phyloP scores from a whole-genome alignment of 352 stramenopile genomes.

The Phytopythium litorale region DNA sequence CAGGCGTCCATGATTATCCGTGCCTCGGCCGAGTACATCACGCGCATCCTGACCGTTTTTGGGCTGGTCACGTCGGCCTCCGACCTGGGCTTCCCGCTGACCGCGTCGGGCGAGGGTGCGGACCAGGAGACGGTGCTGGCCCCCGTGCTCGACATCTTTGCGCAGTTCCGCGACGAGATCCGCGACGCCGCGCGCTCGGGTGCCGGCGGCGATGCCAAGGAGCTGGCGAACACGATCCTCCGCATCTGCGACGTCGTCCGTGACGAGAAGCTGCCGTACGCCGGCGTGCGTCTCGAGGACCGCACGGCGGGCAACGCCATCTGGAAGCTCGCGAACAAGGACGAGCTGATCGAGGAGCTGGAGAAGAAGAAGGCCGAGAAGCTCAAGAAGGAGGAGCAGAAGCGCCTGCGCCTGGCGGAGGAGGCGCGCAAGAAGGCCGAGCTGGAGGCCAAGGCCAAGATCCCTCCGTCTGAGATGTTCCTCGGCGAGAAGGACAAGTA shows the following conservation, averaged over 20 bases:
- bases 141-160: conserved; percentile 89
- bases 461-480: conserved; percentile 93
- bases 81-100: conserved; percentile 82
- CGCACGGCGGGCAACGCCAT: conserved; percentile 53
- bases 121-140: conserved; percentile 81
- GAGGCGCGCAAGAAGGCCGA: conserved; percentile 77
- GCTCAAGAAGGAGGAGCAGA: conserved; percentile 75
- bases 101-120: conserved; percentile 23
- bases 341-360: conserved; percentile 76
- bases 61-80: conserved; percentile 64
- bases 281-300: conserved; percentile 89
- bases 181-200: conserved; percentile 62
- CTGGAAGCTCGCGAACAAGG: conserved; percentile 92
- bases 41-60: conserved; percentile 81
- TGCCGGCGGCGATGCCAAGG: conserved; percentile 38
- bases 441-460: conserved; percentile 85
- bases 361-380: conserved; percentile 79
- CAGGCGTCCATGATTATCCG: conserved; percentile 81
- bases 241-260: conserved; percentile 84
- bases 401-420: conserved; percentile 63
- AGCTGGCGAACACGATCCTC: conserved; percentile 67
- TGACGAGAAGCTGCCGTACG: conserved; percentile 85
- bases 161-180: conserved; percentile 84
- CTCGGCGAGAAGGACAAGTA: conserved; percentile 83
- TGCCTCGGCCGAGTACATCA: conserved; percentile 86